Base-by-base conservation (phyloP, 257 asterid species). In the Capsicum pubescens region DNA sequence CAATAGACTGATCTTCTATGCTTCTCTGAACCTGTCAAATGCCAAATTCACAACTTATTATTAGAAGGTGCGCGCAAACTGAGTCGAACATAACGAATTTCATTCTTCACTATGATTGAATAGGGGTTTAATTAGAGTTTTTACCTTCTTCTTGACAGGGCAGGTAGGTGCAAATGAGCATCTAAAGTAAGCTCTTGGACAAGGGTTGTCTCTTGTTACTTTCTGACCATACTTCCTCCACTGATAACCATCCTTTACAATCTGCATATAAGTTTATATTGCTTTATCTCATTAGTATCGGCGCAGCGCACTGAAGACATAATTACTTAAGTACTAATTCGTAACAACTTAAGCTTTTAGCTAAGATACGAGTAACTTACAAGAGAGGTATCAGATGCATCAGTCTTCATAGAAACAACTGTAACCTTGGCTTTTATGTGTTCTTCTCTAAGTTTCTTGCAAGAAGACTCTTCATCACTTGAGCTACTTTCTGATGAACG, bases 161-260 rank as follows among this genome's bases (percentile, higher is more conserved):
- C 98, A 95, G 39, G 70, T 83, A 17, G 99, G 99, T 79, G 99
- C 98, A 91, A 92, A 95, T 70, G 98, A 94, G 86, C 99, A 95
- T 87, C 88, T 95, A 92, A 91, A 95, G 88, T 95, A 95, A 87
- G 98, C 98, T 91, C 99, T 93, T 17, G 99, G 99, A 88, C 87
- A 95, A 87, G 99, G 99, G 83, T 95, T 95, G 71, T 93, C 97
- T 82, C 97, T 93, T 0, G 99, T 94, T 82, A 95, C 98, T 87
- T 95, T 95, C 89, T 95, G 98, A 8, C 99, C 99, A 86, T 94
- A 95, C 82, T 95, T 95, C 89, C 97, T 93, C 99, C 99, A 95
- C 79, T 92, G 98, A 84, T 92, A 94, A 26, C 99, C 98, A 91
- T 95, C 99, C 83, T 91, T 92, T 9, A 94, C 98, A 80, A 92